Percentiles rank a stretch among this genome's conserved stretches.
These are phyloP conservation scores for Ophiocordyceps polyrhachis-furcata DNA, from an alignment of 2,329 filamentous ascomycete genomes.

Conservation along the genomic window DNA sequence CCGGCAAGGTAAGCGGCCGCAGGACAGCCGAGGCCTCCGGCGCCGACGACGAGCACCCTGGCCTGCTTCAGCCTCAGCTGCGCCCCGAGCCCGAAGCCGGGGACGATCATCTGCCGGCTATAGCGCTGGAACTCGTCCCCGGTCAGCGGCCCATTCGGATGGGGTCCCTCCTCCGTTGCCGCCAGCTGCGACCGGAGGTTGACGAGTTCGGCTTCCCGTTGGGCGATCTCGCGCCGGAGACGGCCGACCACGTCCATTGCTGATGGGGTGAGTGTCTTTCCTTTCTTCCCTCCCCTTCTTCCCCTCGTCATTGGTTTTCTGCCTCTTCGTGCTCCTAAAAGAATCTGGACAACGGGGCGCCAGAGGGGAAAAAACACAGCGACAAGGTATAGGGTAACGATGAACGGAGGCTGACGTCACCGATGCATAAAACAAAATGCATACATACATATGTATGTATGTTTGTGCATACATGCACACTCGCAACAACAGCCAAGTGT, in stretches of 20 bases:
- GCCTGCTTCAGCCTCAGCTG: conserved; percentile 56
- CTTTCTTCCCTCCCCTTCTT: neutral
- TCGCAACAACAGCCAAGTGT: too few species aligned
- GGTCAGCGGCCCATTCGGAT: conserved; percentile 42
- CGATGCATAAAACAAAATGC: too few species aligned
- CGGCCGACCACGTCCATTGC: conserved; percentile 20
- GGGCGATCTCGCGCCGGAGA: conserved; percentile 27
- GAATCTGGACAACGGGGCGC: too few species aligned
- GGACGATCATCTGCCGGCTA: conserved; percentile 77
- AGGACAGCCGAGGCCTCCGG: conserved; percentile 80
- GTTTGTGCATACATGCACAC: neutral
- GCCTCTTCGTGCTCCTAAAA: too few species aligned
- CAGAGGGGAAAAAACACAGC: too few species aligned
- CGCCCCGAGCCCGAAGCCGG: conserved; percentile 58
- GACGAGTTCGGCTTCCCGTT: conserved; percentile 27
- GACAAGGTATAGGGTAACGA: too few species aligned
- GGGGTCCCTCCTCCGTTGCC: conserved; percentile 2
- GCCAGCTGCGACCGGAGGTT: conserved; percentile 25
- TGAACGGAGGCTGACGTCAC: too few species aligned
- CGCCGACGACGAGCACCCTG: conserved; percentile 64
- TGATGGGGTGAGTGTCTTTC: neutral
- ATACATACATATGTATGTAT: too few species aligned
- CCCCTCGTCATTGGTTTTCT: neutral
- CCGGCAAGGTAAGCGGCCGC: conserved; percentile 85
- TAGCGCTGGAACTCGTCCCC: conserved; percentile 69